Evolutionary conservation across 805 yeast species (phyloP).

Genomic region (Yarrowia bubula): DNA sequence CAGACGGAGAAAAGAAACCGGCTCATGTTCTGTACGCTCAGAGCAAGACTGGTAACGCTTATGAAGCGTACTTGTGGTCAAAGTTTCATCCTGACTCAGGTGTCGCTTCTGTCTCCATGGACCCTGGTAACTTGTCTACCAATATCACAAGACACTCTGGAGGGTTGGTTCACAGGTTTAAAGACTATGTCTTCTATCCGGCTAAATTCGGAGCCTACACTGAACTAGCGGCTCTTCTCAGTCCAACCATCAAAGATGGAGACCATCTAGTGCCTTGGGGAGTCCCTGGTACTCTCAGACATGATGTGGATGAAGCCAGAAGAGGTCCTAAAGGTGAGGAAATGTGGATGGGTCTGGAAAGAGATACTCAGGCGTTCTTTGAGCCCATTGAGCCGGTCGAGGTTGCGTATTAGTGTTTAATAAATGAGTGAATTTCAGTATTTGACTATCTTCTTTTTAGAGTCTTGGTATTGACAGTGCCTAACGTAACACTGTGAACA

Average conservation of each 20-base stretch:
- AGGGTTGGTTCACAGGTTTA: neutral
- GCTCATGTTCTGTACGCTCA: slow-evolving; percentile 41
- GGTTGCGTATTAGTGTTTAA: neutral
- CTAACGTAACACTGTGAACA: too few species aligned
- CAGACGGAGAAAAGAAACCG: slow-evolving; percentile 31
- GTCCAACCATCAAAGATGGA: slow-evolving; percentile 44
- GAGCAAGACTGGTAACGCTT: slow-evolving; percentile 45
- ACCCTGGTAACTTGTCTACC: slow-evolving; percentile 46
- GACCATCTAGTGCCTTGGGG: slow-evolving; percentile 48
- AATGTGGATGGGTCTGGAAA: slow-evolving; percentile 42
- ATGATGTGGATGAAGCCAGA: slow-evolving; percentile 41
- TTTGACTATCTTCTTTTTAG: too few species aligned
- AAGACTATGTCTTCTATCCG: slow-evolving; percentile 29
- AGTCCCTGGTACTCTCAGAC: slow-evolving; percentile 40
- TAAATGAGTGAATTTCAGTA: too few species aligned
- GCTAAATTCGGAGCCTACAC: slow-evolving; percentile 47
- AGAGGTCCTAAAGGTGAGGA: slow-evolving; percentile 40
- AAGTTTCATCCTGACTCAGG: slow-evolving; percentile 38
- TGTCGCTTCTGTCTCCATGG: slow-evolving; percentile 41
- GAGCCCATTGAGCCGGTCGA: slow-evolving; percentile 2
- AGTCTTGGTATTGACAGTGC: too few species aligned
- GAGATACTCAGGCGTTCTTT: slow-evolving; percentile 28
- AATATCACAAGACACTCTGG: slow-evolving; percentile 39
- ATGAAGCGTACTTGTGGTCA: slow-evolving; percentile 43
- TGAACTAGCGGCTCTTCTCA: slow-evolving; percentile 46